Conservation (phyloP, 805 yeast species). For the Suhomyces xylopsoci region DNA sequence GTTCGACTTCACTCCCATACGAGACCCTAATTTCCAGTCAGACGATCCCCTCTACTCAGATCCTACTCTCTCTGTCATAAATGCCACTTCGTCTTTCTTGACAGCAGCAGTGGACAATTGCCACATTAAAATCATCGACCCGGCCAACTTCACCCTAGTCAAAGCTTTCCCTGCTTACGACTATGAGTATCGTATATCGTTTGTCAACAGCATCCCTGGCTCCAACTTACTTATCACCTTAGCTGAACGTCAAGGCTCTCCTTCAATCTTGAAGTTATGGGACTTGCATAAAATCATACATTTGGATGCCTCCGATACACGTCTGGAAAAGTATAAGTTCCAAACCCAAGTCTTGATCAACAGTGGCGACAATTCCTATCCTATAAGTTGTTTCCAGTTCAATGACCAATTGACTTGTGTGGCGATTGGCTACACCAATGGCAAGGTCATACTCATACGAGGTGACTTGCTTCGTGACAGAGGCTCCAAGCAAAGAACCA, state of each 20-base stretch:
- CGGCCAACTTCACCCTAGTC: constrained; percentile 44
- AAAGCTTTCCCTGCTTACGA: constrained; percentile 64
- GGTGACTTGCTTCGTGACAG: constrained; percentile 88
- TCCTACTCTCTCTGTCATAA: constrained; percentile 61
- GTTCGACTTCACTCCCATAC: constrained; percentile 76
- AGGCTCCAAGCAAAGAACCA: constrained; percentile 82
- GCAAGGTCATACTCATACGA: constrained; percentile 73
- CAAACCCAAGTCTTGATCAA: constrained; percentile 61
- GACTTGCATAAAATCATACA: constrained; percentile 51
- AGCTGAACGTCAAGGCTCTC: constrained; percentile 72
- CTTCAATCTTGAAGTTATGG: constrained; percentile 71
- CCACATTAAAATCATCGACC: constrained; percentile 51
- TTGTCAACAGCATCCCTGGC: constrained; percentile 46
- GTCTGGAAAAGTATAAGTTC: constrained; percentile 36
- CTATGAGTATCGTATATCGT: constrained; percentile 59
- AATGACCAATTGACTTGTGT: constrained; percentile 57
- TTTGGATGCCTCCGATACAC: constrained; percentile 20
- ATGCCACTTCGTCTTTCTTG: constrained; percentile 55
- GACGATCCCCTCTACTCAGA: constrained; percentile 74
- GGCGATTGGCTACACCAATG: constrained; percentile 81
- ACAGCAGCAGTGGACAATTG: constrained; percentile 57
- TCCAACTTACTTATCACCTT: constrained; percentile 62
- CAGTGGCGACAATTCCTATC: constrained; percentile 75
- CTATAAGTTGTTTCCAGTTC: constrained; percentile 63
- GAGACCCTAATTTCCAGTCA: constrained; percentile 73